Conservation (phyloP, 2,329 filamentous ascomycete genomes). For the Chalara sp. region DNA sequence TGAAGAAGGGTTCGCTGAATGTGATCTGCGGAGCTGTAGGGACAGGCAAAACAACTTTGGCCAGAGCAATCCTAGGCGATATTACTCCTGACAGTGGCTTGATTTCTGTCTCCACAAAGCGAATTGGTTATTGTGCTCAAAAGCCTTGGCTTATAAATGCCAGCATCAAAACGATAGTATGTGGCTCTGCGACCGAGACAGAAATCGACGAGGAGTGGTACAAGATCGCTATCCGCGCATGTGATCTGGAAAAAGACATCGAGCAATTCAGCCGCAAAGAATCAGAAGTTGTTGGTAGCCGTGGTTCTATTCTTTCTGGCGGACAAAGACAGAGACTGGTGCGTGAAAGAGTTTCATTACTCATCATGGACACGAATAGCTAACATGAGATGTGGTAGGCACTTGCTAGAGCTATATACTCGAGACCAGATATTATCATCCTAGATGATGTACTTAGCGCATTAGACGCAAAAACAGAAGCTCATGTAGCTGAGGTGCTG, state of each 20-base stretch:
- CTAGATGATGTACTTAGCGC: slow-evolving; percentile 20
- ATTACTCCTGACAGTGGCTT: slow-evolving; percentile 3
- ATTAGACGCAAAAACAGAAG: slow-evolving; percentile 14
- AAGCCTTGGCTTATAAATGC: slow-evolving; percentile 36
- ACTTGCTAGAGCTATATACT: slow-evolving; percentile 49
- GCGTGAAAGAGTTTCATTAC: background rate
- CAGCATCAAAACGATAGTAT: slow-evolving; percentile 32
- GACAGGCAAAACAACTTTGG: slow-evolving; percentile 20
- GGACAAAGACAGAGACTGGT: slow-evolving; percentile 15
- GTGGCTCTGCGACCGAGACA: slow-evolving; percentile 14
- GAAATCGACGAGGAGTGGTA: slow-evolving; percentile 15
- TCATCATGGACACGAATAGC: background rate
- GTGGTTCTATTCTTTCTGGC: slow-evolving; percentile 26
- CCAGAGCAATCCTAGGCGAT: slow-evolving; percentile 19
- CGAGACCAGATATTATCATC: slow-evolving; percentile 14
- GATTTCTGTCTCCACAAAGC: slow-evolving; percentile 8
- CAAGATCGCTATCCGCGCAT: slow-evolving; percentile 12
- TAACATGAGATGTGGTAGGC: slow-evolving; percentile 36
- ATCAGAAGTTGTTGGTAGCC: slow-evolving; percentile 18
- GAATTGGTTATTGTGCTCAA: slow-evolving; percentile 36
- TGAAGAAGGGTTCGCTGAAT: slow-evolving; percentile 9
- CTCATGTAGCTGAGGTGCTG: slow-evolving; percentile 1
- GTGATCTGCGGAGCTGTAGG: slow-evolving; percentile 26
- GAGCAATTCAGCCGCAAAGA: slow-evolving; percentile 18
- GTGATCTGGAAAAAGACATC: slow-evolving; percentile 15